Percentiles rank a stretch among this genome's conserved stretches.
phyloP scores from a whole-genome alignment of 2,329 filamentous ascomycete genomes.

The Trichophyton mentagrophytes region DNA sequence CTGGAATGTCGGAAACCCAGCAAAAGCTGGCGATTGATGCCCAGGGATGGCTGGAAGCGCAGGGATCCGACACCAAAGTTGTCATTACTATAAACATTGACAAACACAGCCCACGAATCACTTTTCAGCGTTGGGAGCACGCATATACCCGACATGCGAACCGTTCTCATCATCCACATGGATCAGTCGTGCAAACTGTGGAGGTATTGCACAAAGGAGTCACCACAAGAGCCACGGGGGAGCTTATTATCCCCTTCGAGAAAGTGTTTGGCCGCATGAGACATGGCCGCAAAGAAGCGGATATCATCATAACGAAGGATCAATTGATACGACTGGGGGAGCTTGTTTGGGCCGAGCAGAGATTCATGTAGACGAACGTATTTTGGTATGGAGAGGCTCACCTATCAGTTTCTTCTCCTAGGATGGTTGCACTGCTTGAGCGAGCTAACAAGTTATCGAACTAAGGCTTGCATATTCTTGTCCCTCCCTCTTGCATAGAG shows the following conservation, averaged over 20 bases:
- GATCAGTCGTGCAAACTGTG: not conserved
- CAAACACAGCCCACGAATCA: not conserved
- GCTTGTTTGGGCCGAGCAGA: not conserved
- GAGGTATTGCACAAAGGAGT: not conserved
- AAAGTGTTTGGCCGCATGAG: not conserved
- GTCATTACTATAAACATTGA: conserved; percentile 2
- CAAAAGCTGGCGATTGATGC: not conserved
- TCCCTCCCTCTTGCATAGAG: not conserved
- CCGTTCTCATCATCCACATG: not conserved
- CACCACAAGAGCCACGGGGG: not conserved
- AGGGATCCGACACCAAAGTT: not conserved
- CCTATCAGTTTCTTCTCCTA: too few species aligned
- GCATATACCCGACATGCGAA: not conserved
- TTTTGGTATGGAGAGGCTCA: not conserved
- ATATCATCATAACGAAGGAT: not conserved
- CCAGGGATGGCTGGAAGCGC: conserved; percentile 3
- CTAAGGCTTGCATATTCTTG: not conserved
- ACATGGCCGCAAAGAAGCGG: not conserved
- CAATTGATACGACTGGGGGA: not conserved
- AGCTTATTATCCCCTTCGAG: not conserved
- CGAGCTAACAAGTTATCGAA: too few species aligned
- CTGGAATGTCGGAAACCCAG: not conserved
- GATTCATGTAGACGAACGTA: not conserved
- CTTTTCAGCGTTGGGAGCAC: not conserved
- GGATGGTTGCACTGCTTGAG: too few species aligned